Percentiles rank a stretch among this genome's conserved stretches.
Evolutionary conservation across 2,329 filamentous ascomycete species (phyloP).

Genomic region (Colletotrichum euphorbiae): DNA sequence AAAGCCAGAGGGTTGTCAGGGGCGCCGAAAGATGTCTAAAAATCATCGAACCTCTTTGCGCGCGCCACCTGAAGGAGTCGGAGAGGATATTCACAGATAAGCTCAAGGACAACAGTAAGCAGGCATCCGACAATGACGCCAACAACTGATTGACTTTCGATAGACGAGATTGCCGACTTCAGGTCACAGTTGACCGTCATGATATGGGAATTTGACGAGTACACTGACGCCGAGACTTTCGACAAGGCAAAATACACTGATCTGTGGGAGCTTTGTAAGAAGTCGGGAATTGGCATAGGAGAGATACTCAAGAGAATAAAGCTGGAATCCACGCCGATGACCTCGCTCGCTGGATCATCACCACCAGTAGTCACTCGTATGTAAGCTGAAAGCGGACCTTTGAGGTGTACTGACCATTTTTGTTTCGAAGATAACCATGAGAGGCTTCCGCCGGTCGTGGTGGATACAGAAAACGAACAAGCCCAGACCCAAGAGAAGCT

Average conservation of each 20-base stretch:
- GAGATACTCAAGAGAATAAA: conserved; percentile 67
- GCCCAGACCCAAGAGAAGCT: background rate
- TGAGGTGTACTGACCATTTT: background rate
- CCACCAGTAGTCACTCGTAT: conserved; percentile 19
- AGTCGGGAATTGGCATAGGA: conserved; percentile 60
- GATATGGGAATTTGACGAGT: conserved; percentile 70
- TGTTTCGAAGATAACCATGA: background rate
- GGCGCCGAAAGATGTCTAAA: conserved; percentile 63
- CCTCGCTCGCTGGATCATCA: conserved; percentile 8
- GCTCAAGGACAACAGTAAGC: conserved; percentile 64
- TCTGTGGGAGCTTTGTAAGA: conserved; percentile 60
- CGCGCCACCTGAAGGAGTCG: conserved; percentile 61
- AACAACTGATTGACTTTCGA: background rate
- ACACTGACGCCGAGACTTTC: conserved; percentile 61
- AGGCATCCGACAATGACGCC: background rate
- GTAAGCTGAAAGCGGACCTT: background rate
- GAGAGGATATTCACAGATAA: conserved; percentile 61
- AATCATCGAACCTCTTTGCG: conserved; percentile 63
- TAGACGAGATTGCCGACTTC: conserved; percentile 63
- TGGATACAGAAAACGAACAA: background rate
- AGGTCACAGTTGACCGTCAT: conserved; percentile 61
- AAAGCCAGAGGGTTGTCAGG: conserved; percentile 59
- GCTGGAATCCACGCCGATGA: conserved; percentile 50
- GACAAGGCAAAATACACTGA: conserved; percentile 62
- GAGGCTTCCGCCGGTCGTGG: background rate